Conservation (phyloP, 164 flowering plant genomes). For the Sextonia rubra region DNA sequence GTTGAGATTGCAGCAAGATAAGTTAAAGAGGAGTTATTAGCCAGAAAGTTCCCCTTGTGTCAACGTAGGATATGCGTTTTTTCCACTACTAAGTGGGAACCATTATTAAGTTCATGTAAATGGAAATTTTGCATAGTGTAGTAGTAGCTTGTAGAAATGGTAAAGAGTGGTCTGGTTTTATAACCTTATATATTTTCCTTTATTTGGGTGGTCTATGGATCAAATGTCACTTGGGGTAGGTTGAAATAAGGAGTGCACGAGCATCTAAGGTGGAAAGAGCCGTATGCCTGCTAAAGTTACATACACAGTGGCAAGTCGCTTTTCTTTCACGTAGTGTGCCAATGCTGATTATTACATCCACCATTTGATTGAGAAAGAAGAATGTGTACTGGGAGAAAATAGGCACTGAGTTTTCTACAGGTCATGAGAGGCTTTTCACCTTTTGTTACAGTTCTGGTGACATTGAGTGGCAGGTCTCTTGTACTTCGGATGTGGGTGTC, state of each 20-base stretch:
- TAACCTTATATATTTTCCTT: not conserved
- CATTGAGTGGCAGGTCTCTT: not conserved
- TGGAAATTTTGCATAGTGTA: not conserved
- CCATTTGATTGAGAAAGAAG: not conserved
- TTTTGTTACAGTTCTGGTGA: too few species aligned
- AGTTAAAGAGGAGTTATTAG: not conserved
- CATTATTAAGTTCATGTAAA: not conserved
- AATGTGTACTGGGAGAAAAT: not conserved
- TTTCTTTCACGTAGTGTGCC: not conserved
- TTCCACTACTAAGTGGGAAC: not conserved
- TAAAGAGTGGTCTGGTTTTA: not conserved
- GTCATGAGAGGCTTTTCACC: not conserved
- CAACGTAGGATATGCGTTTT: not conserved
- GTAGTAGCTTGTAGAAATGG: not conserved
- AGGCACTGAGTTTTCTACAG: not conserved
- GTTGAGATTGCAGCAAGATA: not conserved
- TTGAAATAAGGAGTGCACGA: not conserved
- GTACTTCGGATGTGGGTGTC: not conserved
- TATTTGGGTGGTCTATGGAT: not conserved
- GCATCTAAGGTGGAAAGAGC: not conserved
- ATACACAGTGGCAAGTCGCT: not conserved
- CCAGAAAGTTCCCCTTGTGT: not conserved
- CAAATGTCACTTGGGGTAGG: too few species aligned
- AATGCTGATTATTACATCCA: not conserved
- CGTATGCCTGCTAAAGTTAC: not conserved